These are phyloP conservation scores for Catenaria anguillulae DNA, from an alignment of 371 early-diverging fungal species.

Conservation along the genomic window DNA sequence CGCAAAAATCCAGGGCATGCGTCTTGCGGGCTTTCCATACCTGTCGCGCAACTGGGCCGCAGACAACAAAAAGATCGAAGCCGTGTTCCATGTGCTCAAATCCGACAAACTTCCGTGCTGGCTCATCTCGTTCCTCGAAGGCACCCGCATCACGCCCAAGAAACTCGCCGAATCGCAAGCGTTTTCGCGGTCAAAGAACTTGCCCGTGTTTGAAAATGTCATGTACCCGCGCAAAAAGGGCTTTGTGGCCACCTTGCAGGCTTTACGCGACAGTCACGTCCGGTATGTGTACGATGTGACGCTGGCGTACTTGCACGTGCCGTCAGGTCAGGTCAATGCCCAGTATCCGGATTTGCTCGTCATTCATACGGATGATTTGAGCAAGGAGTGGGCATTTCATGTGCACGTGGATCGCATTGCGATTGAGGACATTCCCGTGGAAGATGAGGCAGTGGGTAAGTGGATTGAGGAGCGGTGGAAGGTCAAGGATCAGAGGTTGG, in stretches of 20 bases:
- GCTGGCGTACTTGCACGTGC: conserved; percentile 38
- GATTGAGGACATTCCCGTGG: conserved; percentile 38
- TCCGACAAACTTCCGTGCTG: conserved; percentile 44
- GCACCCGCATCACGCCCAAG: conserved; percentile 42
- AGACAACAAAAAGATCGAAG: conserved; percentile 43
- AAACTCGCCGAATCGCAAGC: conserved; percentile 45
- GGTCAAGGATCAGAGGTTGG: not conserved
- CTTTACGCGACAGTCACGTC: conserved; percentile 44
- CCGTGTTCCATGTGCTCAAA: conserved; percentile 40
- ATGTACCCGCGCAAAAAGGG: conserved; percentile 69
- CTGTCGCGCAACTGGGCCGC: conserved; percentile 46
- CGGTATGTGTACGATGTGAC: conserved; percentile 52
- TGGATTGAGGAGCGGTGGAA: conserved; percentile 5
- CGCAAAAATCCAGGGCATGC: no score
- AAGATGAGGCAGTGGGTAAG: not conserved
- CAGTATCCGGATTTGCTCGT: conserved; percentile 36
- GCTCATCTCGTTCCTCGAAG: conserved; percentile 58
- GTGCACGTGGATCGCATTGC: conserved; percentile 41
- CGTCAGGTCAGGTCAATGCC: conserved; percentile 28
- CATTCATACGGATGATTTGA: conserved; percentile 32
- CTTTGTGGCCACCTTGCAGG: conserved; percentile 46
- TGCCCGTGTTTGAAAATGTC: conserved; percentile 47
- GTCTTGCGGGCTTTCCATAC: conserved; percentile 52
- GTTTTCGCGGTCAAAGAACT: conserved; percentile 38
- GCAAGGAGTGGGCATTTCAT: conserved; percentile 50